Evolutionary conservation across 345 rosid species (phyloP).

Genomic region (Kandelia obovata): DNA sequence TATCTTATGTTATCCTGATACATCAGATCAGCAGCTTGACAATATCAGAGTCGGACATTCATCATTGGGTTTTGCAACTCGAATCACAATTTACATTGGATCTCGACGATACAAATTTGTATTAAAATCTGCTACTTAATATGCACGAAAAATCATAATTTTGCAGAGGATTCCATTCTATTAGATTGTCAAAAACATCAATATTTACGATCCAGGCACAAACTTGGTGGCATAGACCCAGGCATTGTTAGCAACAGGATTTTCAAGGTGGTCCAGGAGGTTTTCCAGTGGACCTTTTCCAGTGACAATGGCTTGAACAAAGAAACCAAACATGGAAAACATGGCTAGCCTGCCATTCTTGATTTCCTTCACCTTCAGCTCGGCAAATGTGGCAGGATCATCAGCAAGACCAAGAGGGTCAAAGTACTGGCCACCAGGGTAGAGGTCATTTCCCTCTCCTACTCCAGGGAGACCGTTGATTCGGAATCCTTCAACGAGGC

Average conservation of each 20-base stretch:
- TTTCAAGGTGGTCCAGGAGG: conserved; percentile 81
- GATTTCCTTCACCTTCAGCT: conserved; percentile 96
- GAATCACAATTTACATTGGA: conserved; percentile 9
- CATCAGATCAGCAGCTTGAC: too few relatives aligned
- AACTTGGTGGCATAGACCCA: conserved; percentile 98
- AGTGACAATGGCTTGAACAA: conserved; percentile 90
- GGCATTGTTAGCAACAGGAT: conserved; percentile 96
- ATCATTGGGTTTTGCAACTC: too few relatives aligned
- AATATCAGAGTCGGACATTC: too few relatives aligned
- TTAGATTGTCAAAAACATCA: neutral
- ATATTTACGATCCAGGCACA: conserved; percentile 64
- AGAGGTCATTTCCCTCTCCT: conserved; percentile 88
- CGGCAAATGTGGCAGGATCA: conserved; percentile 78
- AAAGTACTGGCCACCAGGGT: conserved; percentile 87
- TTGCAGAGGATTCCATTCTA: neutral
- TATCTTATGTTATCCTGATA: too few relatives aligned
- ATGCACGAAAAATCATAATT: neutral
- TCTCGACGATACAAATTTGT: conserved; percentile 4
- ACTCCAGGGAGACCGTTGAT: conserved; percentile 93
- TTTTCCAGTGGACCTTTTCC: conserved; percentile 96
- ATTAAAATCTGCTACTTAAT: conserved; percentile 4
- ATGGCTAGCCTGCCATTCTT: conserved; percentile 91
- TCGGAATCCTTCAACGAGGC: conserved; percentile 87
- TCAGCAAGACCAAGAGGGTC: conserved; percentile 91
- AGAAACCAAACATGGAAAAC: conserved; percentile 99